Conservation (phyloP, 1,139 yeast species). For the Geotrichum aggregatum region DNA sequence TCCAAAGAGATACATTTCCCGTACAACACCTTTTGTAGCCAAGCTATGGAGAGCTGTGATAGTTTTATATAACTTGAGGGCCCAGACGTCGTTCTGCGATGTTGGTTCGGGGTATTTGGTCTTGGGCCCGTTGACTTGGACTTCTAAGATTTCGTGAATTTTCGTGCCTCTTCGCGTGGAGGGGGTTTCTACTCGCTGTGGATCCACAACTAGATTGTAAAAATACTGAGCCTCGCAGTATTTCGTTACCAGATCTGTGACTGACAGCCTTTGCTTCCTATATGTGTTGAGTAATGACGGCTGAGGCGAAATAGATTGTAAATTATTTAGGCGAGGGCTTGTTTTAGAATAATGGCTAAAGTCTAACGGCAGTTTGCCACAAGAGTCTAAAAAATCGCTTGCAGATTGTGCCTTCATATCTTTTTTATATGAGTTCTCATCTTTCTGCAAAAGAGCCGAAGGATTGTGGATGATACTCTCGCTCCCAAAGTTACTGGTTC, state of each 20-base stretch:
- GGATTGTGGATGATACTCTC: too few species aligned
- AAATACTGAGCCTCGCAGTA: slow-evolving; percentile 32
- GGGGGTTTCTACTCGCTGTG: slow-evolving; percentile 15
- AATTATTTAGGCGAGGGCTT: background rate
- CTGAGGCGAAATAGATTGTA: background rate
- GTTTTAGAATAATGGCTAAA: background rate
- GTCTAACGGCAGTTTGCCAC: slow-evolving; percentile 1
- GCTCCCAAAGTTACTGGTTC: too few species aligned
- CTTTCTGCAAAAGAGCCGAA: too few species aligned
- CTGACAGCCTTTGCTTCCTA: slow-evolving; percentile 26
- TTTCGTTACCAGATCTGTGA: slow-evolving; percentile 32
- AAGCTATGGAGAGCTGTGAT: slow-evolving; percentile 19
- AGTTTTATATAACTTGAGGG: background rate
- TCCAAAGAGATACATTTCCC: slow-evolving; percentile 39
- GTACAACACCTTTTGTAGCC: slow-evolving; percentile 20
- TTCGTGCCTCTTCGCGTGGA: slow-evolving; percentile 32
- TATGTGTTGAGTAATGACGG: slow-evolving; percentile 14
- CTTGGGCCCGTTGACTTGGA: slow-evolving; percentile 8
- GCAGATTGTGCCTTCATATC: too few species aligned
- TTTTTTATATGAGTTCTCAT: too few species aligned
- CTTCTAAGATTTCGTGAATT: slow-evolving; percentile 33
- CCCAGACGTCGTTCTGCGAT: background rate
- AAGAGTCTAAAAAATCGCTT: background rate
- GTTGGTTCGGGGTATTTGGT: background rate
- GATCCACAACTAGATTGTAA: slow-evolving; percentile 23